Evolutionary conservation across 495 filamentous ascomycete genomes (phyloP), one percentile per base, ranked within the genome.

Genomic region (Hypoxylon fuscum): DNA sequence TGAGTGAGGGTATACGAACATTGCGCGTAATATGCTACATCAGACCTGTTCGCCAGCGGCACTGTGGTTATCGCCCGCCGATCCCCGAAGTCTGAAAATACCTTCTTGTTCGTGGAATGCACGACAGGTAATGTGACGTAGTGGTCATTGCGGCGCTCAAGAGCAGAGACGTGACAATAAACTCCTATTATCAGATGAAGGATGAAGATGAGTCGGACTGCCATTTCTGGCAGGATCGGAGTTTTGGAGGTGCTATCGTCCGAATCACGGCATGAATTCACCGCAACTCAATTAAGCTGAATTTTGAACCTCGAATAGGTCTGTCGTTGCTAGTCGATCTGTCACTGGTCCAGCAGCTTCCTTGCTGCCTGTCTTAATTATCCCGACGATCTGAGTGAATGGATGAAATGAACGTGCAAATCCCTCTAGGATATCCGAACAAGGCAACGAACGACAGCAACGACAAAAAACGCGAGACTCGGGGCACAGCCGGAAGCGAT

Each of bases 11-110:
- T 21, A 35, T 12, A 68, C 54, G 21, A 70, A 79, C 76, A 68
- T 50, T 79, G 69, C 5, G 78, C 79, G 50, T 81, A 82, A 59
- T 82, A 82, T 40, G 78, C 77, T 34, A 82, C 73, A 47, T 82
- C 78, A 8, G 79, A 77, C 12, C 77, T 70, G 66, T 79, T 82
- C 31, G 74, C 77, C 14, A 82, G 62, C 34, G 74, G 68, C 6
- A 80, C 70, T 6, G 63, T 64, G 53, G 76, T 71, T 18, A 81
- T 70, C 2, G 71, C 77, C 6, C 76, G 76, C 38, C 64, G 73
- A 38, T 67, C 59, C 29, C 67, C 61, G 12, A 67, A 62, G 25
- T 69, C 61, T 55, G 72, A 66, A 48, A 80, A 79, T 54, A 75
- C 64, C 27, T 71, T 53, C 34, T 68, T 62, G 44, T 79, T 80